Percentiles rank a stretch among this genome's conserved stretches.
phyloP scores from a whole-genome alignment of 73 alveolate genomes.

The Paraurostyla sp. region DNA sequence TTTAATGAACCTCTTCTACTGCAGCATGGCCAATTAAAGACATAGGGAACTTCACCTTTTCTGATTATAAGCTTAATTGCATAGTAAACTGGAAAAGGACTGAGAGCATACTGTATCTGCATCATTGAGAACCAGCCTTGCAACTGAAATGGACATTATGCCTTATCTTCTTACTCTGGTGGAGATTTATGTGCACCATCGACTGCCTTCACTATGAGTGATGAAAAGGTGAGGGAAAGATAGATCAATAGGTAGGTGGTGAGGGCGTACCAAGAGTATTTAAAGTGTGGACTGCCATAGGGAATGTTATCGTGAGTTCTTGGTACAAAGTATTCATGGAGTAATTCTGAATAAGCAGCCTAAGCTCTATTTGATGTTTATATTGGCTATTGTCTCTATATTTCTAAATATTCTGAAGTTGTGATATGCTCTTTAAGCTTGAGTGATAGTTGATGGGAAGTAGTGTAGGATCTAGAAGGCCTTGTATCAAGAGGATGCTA shows the following conservation, averaged over 20 bases:
- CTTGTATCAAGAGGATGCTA: no score
- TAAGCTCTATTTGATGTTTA: no score
- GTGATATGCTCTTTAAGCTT: no score
- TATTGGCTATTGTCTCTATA: no score
- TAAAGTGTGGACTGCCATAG: not conserved
- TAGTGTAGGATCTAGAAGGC: no score
- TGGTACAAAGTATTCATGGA: not conserved
- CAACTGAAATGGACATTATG: not conserved
- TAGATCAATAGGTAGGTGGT: not conserved
- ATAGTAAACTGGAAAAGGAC: conserved; percentile 21
- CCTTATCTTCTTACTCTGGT: not conserved
- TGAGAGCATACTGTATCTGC: conserved; percentile 13
- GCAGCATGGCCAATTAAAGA: no score
- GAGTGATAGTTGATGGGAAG: no score
- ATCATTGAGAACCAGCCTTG: not conserved
- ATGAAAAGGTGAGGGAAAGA: not conserved
- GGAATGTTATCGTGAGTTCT: not conserved
- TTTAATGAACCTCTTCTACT: no score
- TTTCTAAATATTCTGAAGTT: no score
- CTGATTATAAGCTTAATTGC: not conserved
- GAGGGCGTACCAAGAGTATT: not conserved
- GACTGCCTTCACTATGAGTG: not conserved
- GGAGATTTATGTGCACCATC: not conserved
- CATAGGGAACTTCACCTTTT: not conserved
- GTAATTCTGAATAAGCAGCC: no score